Conservation (phyloP, 371 early-diverging fungal genomes). For the Blakeslea trispora region DNA sequence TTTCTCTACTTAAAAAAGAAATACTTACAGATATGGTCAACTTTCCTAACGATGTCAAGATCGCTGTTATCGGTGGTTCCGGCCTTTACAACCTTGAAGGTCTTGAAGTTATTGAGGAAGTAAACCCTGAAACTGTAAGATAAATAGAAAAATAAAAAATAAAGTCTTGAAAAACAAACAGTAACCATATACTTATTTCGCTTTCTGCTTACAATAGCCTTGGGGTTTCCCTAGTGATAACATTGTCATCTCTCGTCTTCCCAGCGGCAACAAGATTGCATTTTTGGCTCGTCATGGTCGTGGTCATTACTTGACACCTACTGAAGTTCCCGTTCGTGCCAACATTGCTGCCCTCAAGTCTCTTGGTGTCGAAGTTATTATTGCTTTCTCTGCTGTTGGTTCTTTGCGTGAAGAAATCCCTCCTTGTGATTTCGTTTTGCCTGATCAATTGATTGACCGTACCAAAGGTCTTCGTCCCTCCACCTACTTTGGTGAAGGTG, state of each 20-base stretch:
- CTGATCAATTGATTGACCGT: conserved; percentile 93
- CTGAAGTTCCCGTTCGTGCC: conserved; percentile 93
- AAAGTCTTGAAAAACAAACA: not conserved
- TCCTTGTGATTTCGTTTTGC: conserved; percentile 94
- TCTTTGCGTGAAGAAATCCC: conserved; percentile 92
- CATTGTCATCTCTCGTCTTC: conserved; percentile 70
- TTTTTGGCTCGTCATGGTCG: conserved; percentile 97
- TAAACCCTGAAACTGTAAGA: conserved; percentile 82
- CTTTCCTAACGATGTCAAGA: conserved; percentile 60
- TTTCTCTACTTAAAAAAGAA: no score
- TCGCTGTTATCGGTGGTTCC: conserved; percentile 94
- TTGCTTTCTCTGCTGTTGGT: conserved; percentile 95
- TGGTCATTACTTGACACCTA: conserved; percentile 83
- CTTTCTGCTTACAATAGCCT: conserved; percentile 56
- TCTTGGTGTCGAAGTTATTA: conserved; percentile 88
- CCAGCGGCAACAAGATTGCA: conserved; percentile 82
- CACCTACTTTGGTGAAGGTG: conserved; percentile 92
- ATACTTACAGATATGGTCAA: conserved; percentile 24
- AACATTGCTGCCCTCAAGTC: conserved; percentile 97
- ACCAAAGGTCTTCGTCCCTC: conserved; percentile 88
- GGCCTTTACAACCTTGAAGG: conserved; percentile 94
- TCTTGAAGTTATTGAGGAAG: conserved; percentile 79
- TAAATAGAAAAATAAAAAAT: conserved; percentile 3
- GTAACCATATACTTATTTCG: not conserved
- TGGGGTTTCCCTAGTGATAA: conserved; percentile 90